Evolutionary conservation across 305 asterid genomes (phyloP), one percentile per base, ranked within the genome.

Genomic region (Fraxinus sp.): DNA sequence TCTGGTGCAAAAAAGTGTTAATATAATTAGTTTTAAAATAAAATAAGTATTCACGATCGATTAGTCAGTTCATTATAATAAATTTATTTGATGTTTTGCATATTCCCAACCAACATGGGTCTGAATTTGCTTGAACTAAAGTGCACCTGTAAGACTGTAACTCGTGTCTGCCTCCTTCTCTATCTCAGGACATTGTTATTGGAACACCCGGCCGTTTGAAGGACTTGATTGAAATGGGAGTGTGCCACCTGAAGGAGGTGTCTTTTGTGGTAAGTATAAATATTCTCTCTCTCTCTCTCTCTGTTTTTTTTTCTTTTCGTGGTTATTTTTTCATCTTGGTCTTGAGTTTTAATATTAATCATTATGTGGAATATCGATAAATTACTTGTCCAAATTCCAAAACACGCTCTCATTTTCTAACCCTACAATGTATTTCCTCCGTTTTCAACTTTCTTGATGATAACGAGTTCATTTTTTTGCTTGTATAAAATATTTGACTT

Each of bases 151-250:
- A 57, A 57, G 68, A 18, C 70, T 20, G 64, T n/a, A 13, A 73
- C 82, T 90, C 52, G 79, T 74, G 28, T 82, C 70, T 74, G 24
- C 79, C 14, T 82, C 72, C 79, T 81, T 26, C 36, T 77, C 55
- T 83, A 75, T 57, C 55, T 43, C 92, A 97, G 99, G 98, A 97
- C 81, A 90, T 97, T 87, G 98, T 97, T 76, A 93, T 97, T 86
- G 99, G 98, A 81, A 95, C 98, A 33, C 99, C 99, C 55, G 99
- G 99, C 14, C 99, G 99, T 77, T 84, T 97, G 84, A 94, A 80
- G 86, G 99, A 96, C 92, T 88, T 96, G 89, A 96, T 96, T 18
- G 98, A 95, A 87, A 92, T 91, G 97, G 97, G 93, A 77, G 91
- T 89, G 20, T 97, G 97, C 86, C 82, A 79, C 78, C 89, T 97